phyloP scores from a whole-genome alignment of 768 basidiomycete species.

The Serendipita sp. region DNA sequence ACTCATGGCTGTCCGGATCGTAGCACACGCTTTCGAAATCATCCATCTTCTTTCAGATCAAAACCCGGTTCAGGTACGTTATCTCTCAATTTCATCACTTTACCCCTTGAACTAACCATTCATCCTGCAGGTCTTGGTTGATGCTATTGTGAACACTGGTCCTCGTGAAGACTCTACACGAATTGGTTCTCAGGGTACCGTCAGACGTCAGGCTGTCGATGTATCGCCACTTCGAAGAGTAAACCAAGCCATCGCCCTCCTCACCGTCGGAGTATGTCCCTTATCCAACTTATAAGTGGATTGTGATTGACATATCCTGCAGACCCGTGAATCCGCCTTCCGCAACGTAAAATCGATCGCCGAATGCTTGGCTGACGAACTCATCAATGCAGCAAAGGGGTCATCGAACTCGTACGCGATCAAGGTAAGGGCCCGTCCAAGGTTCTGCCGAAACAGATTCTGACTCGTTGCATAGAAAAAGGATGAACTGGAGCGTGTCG shows the following conservation, averaged over 20 bases:
- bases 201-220: constrained; percentile 98
- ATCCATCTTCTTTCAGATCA: constrained; percentile 99
- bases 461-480: constrained; percentile 52
- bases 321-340: constrained; percentile 99
- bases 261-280: constrained; percentile 80
- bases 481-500: constrained; percentile 99
- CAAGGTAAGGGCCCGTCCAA: constrained; percentile 42
- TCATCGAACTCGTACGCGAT: constrained; percentile 99
- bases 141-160: constrained; percentile 98
- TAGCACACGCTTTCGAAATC: constrained; percentile 98
- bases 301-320: constrained; percentile 3
- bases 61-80: constrained; percentile 90
- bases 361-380: constrained; percentile 96
- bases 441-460: not conserved
- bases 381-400: constrained; percentile 99
- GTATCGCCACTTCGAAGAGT: constrained; percentile 96
- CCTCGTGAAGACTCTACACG: constrained; percentile 99
- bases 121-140: constrained; percentile 61
- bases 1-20: constrained; percentile 95
- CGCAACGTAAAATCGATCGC: constrained; percentile 99
- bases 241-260: constrained; percentile 90
- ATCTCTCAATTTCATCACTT: not conserved
- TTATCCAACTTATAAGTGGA: not conserved
- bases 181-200: constrained; percentile 99
- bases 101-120: not conserved